Percentiles rank a stretch among this genome's conserved stretches.
Conservation (phyloP, 1,284 basidiomycete genomes). For the Volvariella surrecta region DNA sequence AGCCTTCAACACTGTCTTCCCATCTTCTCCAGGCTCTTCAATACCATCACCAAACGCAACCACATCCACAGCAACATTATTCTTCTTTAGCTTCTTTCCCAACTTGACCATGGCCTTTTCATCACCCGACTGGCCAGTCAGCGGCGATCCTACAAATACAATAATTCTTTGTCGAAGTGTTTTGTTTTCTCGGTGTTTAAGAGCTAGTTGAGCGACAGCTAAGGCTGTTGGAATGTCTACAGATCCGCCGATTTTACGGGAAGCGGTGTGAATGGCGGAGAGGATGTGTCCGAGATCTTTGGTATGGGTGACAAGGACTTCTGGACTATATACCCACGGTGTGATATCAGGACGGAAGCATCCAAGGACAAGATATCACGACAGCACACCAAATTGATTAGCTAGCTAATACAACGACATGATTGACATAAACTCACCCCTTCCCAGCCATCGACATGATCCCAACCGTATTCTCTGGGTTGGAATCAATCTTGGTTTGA, state of each 20-base stretch:
- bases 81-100: conserved; percentile 98
- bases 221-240: conserved; percentile 87
- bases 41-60: conserved; percentile 74
- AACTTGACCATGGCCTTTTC: conserved; percentile 78
- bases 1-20: conserved; percentile 54
- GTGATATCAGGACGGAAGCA: conserved; percentile 2
- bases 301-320: conserved; percentile 93
- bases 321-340: conserved; percentile 48
- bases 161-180: conserved; percentile 93
- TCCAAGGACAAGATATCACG: too few relatives aligned
- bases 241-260: conserved; percentile 66
- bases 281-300: conserved; percentile 93
- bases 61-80: conserved; percentile 95
- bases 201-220: conserved; percentile 89
- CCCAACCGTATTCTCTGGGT: conserved; percentile 96
- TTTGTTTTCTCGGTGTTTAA: conserved; percentile 99
- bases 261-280: conserved; percentile 65
- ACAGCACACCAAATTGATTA: background rate
- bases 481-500: conserved; percentile 88
- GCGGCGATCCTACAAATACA: conserved; percentile 87
- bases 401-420: background rate
- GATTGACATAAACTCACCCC: conserved; percentile 45
- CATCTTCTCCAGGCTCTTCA: conserved; percentile 48
- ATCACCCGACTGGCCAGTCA: conserved; percentile 57
- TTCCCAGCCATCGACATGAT: conserved; percentile 98